These are phyloP conservation scores for Nakaseomyces glabratus DNA, from an alignment of 1,139 yeast genomes.

Conservation along the genomic window DNA sequence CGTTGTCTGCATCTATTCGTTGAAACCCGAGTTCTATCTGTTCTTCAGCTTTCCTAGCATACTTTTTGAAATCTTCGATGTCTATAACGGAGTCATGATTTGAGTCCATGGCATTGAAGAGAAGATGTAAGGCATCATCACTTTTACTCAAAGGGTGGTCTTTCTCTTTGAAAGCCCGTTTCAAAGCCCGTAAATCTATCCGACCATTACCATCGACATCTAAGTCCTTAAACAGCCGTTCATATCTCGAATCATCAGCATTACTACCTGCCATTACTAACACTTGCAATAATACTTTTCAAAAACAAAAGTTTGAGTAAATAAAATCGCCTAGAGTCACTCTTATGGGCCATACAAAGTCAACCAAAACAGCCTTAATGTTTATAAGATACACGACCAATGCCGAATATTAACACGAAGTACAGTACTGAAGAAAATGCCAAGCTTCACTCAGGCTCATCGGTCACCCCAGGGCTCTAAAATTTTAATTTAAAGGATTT, in stretches of 20 bases:
- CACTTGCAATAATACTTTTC: too few relatives aligned
- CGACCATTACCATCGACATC: conserved; percentile 49
- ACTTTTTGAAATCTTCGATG: conserved; percentile 51
- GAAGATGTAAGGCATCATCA: conserved; percentile 47
- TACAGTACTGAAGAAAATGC: too few relatives aligned
- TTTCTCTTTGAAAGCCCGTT: conserved; percentile 42
- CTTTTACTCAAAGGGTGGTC: conserved; percentile 63
- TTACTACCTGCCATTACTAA: conserved; percentile 9
- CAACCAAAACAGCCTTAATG: too few relatives aligned
- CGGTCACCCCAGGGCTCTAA: too few relatives aligned
- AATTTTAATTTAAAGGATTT: too few relatives aligned
- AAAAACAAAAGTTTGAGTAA: too few relatives aligned
- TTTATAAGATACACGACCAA: too few relatives aligned
- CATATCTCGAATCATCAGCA: conserved; percentile 18
- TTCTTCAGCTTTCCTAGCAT: conserved; percentile 53
- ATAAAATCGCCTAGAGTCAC: too few relatives aligned
- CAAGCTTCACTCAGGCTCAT: too few relatives aligned
- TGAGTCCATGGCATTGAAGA: conserved; percentile 50
- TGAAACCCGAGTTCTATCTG: conserved; percentile 66
- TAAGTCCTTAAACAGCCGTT: conserved; percentile 36
- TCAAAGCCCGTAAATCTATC: conserved; percentile 47
- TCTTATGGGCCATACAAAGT: too few relatives aligned
- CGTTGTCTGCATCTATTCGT: conserved; percentile 63
- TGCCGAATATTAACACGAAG: too few relatives aligned
- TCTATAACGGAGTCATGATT: conserved; percentile 51